phyloP scores from a whole-genome alignment of 495 filamentous ascomycete species.

The Usnea hakonensis region DNA sequence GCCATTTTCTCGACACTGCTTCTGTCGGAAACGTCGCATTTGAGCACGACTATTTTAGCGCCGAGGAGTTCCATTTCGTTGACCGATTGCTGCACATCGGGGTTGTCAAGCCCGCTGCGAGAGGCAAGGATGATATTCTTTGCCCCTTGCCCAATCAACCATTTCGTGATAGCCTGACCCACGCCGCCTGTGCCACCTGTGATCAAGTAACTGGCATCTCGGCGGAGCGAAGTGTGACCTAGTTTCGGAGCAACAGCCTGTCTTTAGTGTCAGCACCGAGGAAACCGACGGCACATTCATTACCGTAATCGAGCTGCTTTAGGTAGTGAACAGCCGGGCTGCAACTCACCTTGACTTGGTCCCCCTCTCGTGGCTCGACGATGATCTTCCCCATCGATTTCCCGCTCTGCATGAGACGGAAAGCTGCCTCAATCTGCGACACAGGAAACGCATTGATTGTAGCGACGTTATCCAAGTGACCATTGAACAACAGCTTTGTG shows the following conservation, averaged over 20 bases:
- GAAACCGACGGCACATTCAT: neutral
- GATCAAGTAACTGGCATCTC: slow-evolving; percentile 46
- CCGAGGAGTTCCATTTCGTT: neutral
- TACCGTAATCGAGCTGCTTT: neutral
- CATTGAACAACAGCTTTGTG: neutral
- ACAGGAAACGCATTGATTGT: slow-evolving; percentile 15
- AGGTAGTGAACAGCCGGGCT: neutral
- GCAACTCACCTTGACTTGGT: slow-evolving; percentile 24
- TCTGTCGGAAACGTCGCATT: neutral
- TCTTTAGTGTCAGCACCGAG: neutral
- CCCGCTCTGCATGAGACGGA: slow-evolving; percentile 41
- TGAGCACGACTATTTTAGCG: neutral
- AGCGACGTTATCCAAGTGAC: neutral
- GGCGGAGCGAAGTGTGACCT: neutral
- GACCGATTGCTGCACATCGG: neutral
- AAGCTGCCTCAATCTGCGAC: slow-evolving; percentile 33
- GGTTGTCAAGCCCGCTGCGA: slow-evolving; percentile 20
- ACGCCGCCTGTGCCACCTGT: slow-evolving; percentile 53
- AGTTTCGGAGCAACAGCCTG: neutral
- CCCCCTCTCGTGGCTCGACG: slow-evolving; percentile 7
- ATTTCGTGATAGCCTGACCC: slow-evolving; percentile 42
- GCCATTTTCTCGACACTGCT: neutral
- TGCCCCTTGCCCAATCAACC: slow-evolving; percentile 50
- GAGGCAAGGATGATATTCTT: slow-evolving; percentile 48
- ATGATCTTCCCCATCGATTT: slow-evolving; percentile 31